Conservation (phyloP, 83 land plant species). For the Diphasiastrum complanatum region DNA sequence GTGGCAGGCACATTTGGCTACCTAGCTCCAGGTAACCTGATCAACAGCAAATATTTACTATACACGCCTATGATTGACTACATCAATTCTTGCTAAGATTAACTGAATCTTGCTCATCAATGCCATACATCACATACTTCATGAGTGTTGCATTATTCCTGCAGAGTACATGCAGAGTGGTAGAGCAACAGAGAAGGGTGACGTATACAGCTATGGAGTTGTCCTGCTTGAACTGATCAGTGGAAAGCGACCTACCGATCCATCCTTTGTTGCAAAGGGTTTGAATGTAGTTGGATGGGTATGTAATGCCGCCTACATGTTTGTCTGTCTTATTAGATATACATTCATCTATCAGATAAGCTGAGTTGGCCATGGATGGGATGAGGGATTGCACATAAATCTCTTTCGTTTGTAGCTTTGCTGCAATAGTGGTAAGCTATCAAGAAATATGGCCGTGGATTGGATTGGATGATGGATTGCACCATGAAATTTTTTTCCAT, state of each 20-base stretch:
- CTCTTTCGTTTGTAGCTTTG: too few species aligned
- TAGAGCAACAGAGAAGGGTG: constrained; percentile 18
- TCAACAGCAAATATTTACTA: not conserved
- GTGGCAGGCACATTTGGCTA: constrained; percentile 39
- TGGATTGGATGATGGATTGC: too few species aligned
- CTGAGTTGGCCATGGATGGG: too few species aligned
- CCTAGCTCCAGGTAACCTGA: constrained; percentile 40
- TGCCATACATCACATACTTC: constrained; percentile 7
- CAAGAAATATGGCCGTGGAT: too few species aligned
- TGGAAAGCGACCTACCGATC: constrained; percentile 21
- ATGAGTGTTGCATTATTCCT: not conserved
- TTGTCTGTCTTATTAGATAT: too few species aligned
- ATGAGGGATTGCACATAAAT: too few species aligned
- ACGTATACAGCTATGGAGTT: constrained; percentile 24
- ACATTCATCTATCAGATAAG: too few species aligned
- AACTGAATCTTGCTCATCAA: constrained; percentile 7
- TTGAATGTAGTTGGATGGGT: constrained; percentile 20
- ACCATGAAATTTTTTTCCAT: too few species aligned
- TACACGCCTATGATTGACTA: constrained; percentile 6
- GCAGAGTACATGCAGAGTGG: constrained; percentile 27
- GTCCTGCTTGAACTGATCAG: constrained; percentile 19
- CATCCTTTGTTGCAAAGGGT: constrained; percentile 18
- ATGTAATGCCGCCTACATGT: not conserved
- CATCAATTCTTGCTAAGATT: constrained; percentile 6
- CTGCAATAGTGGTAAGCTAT: too few species aligned